Evolutionary conservation across 345 rosid species (phyloP).

Genomic region (Salix viminalis): DNA sequence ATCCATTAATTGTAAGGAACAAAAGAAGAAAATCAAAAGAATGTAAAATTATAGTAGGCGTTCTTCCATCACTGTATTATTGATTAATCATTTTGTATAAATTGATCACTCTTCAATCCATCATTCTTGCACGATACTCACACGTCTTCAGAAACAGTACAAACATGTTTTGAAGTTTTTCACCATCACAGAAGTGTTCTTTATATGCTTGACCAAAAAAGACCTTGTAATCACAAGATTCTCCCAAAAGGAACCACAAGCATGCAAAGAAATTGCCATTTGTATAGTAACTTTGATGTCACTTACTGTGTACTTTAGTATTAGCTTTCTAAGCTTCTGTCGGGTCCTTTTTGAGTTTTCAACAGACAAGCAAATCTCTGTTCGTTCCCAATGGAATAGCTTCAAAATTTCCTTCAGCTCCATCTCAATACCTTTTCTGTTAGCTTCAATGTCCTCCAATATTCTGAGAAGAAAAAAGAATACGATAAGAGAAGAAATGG

Average conservation of each 20-base stretch:
- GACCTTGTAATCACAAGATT: too few relatives aligned
- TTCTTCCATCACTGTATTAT: too few relatives aligned
- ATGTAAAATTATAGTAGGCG: too few relatives aligned
- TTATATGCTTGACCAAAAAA: too few relatives aligned
- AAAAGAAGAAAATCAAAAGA: too few relatives aligned
- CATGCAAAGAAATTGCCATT: neutral
- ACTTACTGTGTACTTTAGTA: constrained; percentile 75
- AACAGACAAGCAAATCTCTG: constrained; percentile 45
- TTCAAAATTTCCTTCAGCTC: constrained; percentile 64
- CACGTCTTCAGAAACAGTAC: too few relatives aligned
- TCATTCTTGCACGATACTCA: too few relatives aligned
- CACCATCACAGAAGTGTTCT: too few relatives aligned
- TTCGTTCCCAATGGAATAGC: constrained; percentile 74
- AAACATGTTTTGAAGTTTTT: too few relatives aligned
- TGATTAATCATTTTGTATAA: too few relatives aligned
- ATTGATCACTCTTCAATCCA: too few relatives aligned
- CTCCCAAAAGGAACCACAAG: neutral
- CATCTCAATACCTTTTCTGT: constrained; percentile 50
- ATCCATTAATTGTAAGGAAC: too few relatives aligned
- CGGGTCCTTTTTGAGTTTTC: constrained; percentile 59
- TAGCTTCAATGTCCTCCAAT: constrained; percentile 50
- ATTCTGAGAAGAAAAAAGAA: constrained; percentile 41
- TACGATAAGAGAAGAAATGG: constrained; percentile 17
- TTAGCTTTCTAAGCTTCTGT: constrained; percentile 70
- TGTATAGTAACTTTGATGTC: neutral